Percentiles rank a stretch among this genome's conserved stretches.
Evolutionary conservation across 2,329 filamentous ascomycete genomes (phyloP).

Genomic region (Neonectria coccinea): DNA sequence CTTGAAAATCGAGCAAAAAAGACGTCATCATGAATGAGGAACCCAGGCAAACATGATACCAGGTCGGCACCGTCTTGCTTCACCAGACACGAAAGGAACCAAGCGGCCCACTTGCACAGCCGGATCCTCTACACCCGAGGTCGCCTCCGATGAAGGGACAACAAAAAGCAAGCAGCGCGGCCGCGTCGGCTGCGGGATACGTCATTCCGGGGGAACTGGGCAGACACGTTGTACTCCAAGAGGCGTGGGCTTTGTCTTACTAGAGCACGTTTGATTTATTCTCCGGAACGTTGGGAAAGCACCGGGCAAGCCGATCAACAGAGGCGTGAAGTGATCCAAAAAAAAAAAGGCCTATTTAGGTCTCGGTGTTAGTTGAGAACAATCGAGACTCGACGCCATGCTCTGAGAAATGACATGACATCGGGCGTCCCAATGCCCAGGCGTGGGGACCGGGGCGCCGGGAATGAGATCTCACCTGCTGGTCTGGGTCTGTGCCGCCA

Average conservation of each 20-base stretch:
- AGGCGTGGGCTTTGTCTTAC: conserved; percentile 20
- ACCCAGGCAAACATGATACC: conserved; percentile 4
- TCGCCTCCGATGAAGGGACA: conserved; percentile 36
- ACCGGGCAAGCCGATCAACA: conserved; percentile 3
- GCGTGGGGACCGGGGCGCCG: conserved; percentile 25
- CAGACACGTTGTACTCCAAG: neutral
- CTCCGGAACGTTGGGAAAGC: conserved; percentile 10
- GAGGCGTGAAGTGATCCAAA: conserved; percentile 2
- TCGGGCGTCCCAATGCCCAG: conserved; percentile 14
- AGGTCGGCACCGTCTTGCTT: conserved; percentile 35
- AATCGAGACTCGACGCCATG: conserved; percentile 35
- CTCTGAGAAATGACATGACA: conserved; percentile 29
- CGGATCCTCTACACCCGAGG: conserved; percentile 18
- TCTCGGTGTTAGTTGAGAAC: conserved; percentile 10
- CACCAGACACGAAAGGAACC: conserved; percentile 18
- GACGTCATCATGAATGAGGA: neutral
- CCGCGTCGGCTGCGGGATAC: conserved; percentile 17
- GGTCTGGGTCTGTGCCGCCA: conserved; percentile 17
- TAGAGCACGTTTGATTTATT: conserved; percentile 14
- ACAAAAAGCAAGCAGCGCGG: conserved; percentile 37
- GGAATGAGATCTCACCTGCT: conserved; percentile 30
- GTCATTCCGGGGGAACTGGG: conserved; percentile 31
- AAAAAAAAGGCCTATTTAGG: neutral
- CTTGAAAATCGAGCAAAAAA: neutral
- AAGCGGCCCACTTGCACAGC: conserved; percentile 17